Conservation (phyloP, 371 early-diverging fungal species). For the Mucor saturninus region DNA sequence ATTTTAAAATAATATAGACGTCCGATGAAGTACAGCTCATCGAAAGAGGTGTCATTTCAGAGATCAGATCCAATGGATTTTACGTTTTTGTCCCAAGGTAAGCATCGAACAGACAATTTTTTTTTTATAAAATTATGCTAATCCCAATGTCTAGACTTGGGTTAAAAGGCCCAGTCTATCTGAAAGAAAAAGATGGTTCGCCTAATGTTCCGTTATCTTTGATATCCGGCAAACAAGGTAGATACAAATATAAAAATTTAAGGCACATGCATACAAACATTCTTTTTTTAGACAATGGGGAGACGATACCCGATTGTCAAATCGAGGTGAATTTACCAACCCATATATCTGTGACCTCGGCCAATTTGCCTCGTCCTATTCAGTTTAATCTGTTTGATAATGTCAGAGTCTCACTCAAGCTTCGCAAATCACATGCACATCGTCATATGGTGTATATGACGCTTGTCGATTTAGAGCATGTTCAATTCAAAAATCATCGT, state of each 20-base stretch:
- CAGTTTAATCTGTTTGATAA: conserved; percentile 62
- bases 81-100: conserved; percentile 74
- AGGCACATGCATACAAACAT: neutral
- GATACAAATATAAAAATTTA: neutral
- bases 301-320: conserved; percentile 36
- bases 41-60: conserved; percentile 72
- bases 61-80: conserved; percentile 77
- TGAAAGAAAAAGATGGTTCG: conserved; percentile 62
- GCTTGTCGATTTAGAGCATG: conserved; percentile 52
- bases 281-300: conserved; percentile 24
- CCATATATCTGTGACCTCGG: conserved; percentile 22
- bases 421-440: conserved; percentile 65
- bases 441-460: conserved; percentile 67
- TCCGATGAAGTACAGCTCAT: conserved; percentile 44
- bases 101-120: neutral
- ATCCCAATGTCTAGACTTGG: conserved; percentile 48
- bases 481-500: conserved; percentile 12
- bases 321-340: conserved; percentile 33
- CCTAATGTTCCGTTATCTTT: conserved; percentile 63
- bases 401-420: conserved; percentile 60
- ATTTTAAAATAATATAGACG: conserved; percentile 18
- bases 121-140: neutral
- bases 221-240: conserved; percentile 49
- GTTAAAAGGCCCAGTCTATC: conserved; percentile 71
- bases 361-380: conserved; percentile 44